Percentiles rank a stretch among this genome's conserved stretches.
phyloP scores from a whole-genome alignment of 2,329 filamentous ascomycete species.

The Chrysoporthe cubensis region DNA sequence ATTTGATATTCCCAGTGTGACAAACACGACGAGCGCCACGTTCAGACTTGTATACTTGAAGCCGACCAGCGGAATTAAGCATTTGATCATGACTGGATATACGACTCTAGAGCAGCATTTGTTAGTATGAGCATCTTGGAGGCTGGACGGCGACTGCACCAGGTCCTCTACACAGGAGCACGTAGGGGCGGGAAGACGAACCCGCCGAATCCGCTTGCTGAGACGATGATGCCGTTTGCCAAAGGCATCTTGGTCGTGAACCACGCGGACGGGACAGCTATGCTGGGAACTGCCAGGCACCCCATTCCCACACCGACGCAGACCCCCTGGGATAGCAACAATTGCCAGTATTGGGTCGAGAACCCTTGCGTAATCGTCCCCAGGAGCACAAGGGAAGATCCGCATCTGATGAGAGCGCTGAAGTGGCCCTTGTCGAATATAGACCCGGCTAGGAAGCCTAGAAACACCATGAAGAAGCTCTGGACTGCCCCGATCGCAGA shows the following conservation, averaged over 20 bases:
- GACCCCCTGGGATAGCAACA: constrained; percentile 31
- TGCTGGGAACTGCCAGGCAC: constrained; percentile 41
- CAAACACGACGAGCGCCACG: constrained; percentile 23
- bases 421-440: constrained; percentile 49
- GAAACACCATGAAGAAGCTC: constrained; percentile 45
- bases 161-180: neutral
- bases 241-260: constrained; percentile 41
- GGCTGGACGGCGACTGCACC: neutral
- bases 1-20: constrained; percentile 25
- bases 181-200: neutral
- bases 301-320: constrained; percentile 42
- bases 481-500: constrained; percentile 52
- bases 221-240: constrained; percentile 39
- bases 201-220: constrained; percentile 29
- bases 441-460: constrained; percentile 45
- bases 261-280: constrained; percentile 45
- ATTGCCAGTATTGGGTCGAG: constrained; percentile 48
- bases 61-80: constrained; percentile 21
- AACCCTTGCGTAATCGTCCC: constrained; percentile 51
- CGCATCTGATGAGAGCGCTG: constrained; percentile 40
- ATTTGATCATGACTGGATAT: constrained; percentile 28
- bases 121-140: neutral
- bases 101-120: constrained; percentile 13
- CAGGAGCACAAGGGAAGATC: constrained; percentile 42
- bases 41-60: constrained; percentile 22